Conservation (phyloP, 768 basidiomycete species). For the Hygrophorus pudorinus region DNA sequence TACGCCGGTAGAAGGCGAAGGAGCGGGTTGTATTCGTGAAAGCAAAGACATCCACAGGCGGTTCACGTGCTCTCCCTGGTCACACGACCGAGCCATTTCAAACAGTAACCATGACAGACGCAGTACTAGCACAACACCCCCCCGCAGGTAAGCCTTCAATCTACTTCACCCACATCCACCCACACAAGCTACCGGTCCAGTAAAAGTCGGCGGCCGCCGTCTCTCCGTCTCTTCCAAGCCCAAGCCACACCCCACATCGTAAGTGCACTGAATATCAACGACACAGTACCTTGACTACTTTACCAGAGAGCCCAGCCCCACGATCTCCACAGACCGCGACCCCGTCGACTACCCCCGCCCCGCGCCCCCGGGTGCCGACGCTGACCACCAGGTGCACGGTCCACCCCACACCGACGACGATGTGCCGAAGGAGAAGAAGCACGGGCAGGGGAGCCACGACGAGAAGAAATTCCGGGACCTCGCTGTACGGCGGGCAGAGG, state of each 20-base stretch:
- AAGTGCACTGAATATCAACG: slow-evolving; percentile 7
- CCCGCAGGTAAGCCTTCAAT: slow-evolving; percentile 37
- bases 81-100: not conserved
- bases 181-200: slow-evolving; percentile 12
- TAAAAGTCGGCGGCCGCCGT: slow-evolving; percentile 44
- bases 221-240: slow-evolving; percentile 34
- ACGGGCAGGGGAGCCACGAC: slow-evolving; percentile 29
- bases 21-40: no score
- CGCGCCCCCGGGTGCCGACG: slow-evolving; percentile 27
- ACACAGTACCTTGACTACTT: not conserved
- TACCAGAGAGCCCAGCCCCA: slow-evolving; percentile 10
- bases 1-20: no score
- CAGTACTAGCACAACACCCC: slow-evolving; percentile 25
- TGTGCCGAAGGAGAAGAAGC: slow-evolving; percentile 37
- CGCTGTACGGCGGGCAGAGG: slow-evolving; percentile 35
- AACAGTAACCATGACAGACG: slow-evolving; percentile 19
- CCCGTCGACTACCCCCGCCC: slow-evolving; percentile 45
- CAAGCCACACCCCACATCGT: slow-evolving; percentile 26
- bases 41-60: no score
- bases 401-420: slow-evolving; percentile 38
- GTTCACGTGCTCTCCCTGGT: not conserved
- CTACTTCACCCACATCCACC: not conserved
- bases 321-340: slow-evolving; percentile 13
- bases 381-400: slow-evolving; percentile 21
- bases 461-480: slow-evolving; percentile 39